Conservation (phyloP, 164 flowering plant species). For the Vitis rupestris region DNA sequence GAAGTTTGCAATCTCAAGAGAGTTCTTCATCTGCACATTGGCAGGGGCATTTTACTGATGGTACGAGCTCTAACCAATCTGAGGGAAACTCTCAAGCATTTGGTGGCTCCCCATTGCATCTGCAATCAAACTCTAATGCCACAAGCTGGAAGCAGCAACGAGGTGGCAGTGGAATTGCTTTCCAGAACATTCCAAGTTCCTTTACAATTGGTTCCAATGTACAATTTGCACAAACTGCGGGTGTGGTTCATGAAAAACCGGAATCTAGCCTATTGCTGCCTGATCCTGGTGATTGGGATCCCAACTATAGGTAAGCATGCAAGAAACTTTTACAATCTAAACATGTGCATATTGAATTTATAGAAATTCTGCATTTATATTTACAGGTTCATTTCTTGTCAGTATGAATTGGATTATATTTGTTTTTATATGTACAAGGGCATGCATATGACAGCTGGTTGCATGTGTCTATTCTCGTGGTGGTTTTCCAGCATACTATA, state of each 20-base stretch:
- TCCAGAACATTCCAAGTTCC: constrained; percentile 29
- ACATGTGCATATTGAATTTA: too few species aligned
- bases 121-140: constrained; percentile 40
- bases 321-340: too few species aligned
- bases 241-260: constrained; percentile 43
- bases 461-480: too few species aligned
- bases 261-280: constrained; percentile 60
- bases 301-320: constrained; percentile 75
- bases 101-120: constrained; percentile 47
- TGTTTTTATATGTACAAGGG: too few species aligned
- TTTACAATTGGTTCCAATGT: constrained; percentile 25
- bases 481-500: too few species aligned
- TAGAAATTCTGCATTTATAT: too few species aligned
- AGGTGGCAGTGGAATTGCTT: constrained; percentile 34
- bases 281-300: constrained; percentile 99
- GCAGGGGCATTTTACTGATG: constrained; percentile 53
- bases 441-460: too few species aligned
- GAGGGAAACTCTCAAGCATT: constrained; percentile 55
- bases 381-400: too few species aligned
- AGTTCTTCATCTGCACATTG: constrained; percentile 48
- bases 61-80: constrained; percentile 33
- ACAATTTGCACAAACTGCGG: constrained; percentile 28
- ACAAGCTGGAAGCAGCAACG: constrained; percentile 55
- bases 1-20: constrained; percentile 62
- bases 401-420: too few species aligned